Base-by-base conservation (phyloP, 257 asterid genomes). In the Lithospermum erythrorhizon region DNA sequence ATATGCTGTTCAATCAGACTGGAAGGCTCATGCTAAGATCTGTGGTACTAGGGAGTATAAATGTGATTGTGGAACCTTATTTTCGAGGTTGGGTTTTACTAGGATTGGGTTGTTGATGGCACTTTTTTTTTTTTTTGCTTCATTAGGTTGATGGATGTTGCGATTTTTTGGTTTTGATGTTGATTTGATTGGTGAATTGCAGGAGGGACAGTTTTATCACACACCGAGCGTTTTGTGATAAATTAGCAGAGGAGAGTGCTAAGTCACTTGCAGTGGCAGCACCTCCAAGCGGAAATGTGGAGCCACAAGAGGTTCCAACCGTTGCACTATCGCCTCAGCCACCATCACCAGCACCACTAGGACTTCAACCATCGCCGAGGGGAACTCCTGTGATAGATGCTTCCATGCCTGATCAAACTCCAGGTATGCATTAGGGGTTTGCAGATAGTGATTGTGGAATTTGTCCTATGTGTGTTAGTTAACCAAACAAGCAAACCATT, bases 151-250 rank as follows among this genome's bases (percentile, higher is more conserved):
- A 21, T n/a, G 17, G 4, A 25, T 11, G 6, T 49, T 53, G 6
- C 1, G 7, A 6, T 48, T 20, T 25, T 20, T n/a, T 30, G 4
- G 49, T 41, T 57, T 19, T 5, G 61, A 25, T 11, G 21, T 56
- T 54, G 13, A 1, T 37, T 56, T 9, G 19, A n/a, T 20, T 41
- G 49, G 13, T 41, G 49, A 11, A 13, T 41, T 41, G 18, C 4
- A 89, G 97, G 94, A 81, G 84, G 87, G 97, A 89, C 78, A 89
- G 94, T 73, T 89, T 83, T 65, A 81, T 86, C 66, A 89, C 95
- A 30, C 97, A 89, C 61, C 84, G 94, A 68, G 95, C 97, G n/a
- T 89, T 86, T 68, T 89, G 97, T 76, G 94, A 89, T 76, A 90
- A 80, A 64, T 74, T 86, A 63, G 94, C 95, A 21, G 83, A 73